These are phyloP conservation scores for Thielaviopsis populi DNA, from an alignment of 2,329 filamentous ascomycete genomes.

Conservation along the genomic window DNA sequence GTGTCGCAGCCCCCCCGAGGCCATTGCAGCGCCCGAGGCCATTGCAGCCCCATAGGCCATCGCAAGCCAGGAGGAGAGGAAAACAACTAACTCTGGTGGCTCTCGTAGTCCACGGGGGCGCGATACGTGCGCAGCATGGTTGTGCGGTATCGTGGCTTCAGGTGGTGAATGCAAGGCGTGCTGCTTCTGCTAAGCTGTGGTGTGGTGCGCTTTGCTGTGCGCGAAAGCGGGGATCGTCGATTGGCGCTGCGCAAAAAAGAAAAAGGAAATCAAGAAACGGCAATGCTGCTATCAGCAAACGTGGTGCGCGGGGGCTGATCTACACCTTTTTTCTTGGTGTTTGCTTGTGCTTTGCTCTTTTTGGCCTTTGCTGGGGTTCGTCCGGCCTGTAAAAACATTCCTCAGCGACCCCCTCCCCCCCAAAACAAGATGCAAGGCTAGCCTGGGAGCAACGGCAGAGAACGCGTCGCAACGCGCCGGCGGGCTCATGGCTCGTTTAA, in stretches of 20 bases:
- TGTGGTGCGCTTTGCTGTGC: not conserved
- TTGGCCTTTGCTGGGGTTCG: not conserved
- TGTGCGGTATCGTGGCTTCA: not conserved
- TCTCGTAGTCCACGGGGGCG: conserved; percentile 62
- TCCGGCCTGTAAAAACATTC: not conserved
- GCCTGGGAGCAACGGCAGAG: not conserved
- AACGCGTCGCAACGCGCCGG: conserved; percentile 4
- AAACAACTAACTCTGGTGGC: conserved; percentile 55
- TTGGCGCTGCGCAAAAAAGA: not conserved
- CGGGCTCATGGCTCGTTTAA: not conserved
- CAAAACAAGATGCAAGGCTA: conserved; percentile 4
- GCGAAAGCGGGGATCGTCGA: not conserved
- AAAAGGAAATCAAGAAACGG: not conserved
- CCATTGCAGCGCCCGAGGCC: not conserved
- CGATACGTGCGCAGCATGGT: conserved; percentile 17
- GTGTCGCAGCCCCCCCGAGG: not conserved
- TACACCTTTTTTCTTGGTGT: not conserved
- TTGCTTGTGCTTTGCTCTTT: not conserved
- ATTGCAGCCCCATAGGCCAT: not conserved
- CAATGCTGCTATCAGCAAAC: not conserved
- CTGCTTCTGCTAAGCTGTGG: not conserved
- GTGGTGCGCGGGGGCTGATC: not conserved
- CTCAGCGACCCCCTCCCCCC: not conserved
- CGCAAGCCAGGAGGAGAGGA: conserved; percentile 8
- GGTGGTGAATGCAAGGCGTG: not conserved